These are phyloP conservation scores for Lathyrus aphaca DNA, from an alignment of 306 rosid genomes.

Conservation along the genomic window DNA sequence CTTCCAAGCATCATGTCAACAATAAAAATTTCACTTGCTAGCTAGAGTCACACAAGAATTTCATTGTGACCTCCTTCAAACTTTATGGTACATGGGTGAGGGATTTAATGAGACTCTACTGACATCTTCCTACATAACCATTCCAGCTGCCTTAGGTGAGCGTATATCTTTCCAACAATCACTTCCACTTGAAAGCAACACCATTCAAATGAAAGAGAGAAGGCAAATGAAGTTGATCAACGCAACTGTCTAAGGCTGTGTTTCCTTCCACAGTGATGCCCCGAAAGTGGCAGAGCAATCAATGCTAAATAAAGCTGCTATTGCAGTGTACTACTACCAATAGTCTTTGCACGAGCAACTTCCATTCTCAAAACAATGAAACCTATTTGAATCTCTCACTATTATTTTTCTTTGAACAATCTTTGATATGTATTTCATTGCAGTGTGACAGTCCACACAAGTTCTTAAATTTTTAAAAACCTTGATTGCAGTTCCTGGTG, in stretches of 20 bases:
- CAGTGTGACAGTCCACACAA: slow-evolving; percentile 70
- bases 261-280: slow-evolving; percentile 29
- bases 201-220: background rate
- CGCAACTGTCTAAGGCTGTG: background rate
- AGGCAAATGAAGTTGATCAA: slow-evolving; percentile 25
- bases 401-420: slow-evolving; percentile 52
- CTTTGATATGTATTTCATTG: slow-evolving; percentile 61
- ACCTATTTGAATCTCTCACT: slow-evolving; percentile 69
- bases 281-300: slow-evolving; percentile 12
- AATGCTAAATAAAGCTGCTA: background rate
- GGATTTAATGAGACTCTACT: background rate
- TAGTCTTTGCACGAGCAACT: slow-evolving; percentile 63
- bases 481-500: slow-evolving; percentile 58
- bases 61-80: background rate
- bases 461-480: slow-evolving; percentile 71
- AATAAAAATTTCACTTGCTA: no score
- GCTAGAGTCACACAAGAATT: no score
- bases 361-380: slow-evolving; percentile 68
- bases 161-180: background rate
- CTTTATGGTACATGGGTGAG: background rate
- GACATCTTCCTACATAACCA: background rate
- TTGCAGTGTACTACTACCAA: slow-evolving; percentile 44
- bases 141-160: background rate
- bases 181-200: background rate
- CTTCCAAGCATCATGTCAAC: no score